These are phyloP conservation scores for Ogataea hybrid DNA, from an alignment of 1,139 yeast genomes.

Conservation along the genomic window DNA sequence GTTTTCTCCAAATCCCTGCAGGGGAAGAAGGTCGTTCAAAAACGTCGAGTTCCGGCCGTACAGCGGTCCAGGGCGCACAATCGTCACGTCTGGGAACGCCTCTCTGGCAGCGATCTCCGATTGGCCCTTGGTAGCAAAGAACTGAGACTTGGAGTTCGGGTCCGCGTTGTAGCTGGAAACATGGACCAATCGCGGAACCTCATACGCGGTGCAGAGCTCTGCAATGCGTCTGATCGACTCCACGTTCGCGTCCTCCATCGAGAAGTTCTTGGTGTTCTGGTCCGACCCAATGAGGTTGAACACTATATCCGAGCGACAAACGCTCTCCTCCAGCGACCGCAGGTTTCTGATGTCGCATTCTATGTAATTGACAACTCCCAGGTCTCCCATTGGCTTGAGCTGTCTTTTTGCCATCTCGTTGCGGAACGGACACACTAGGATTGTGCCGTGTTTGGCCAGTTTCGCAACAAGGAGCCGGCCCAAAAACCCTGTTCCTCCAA, in stretches of 20 bases:
- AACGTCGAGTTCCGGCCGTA: constrained; percentile 76
- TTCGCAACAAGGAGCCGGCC: constrained; percentile 74
- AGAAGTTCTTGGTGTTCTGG: constrained; percentile 73
- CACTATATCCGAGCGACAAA: constrained; percentile 80
- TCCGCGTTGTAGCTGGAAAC: constrained; percentile 81
- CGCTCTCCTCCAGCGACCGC: constrained; percentile 73
- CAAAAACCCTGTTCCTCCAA: constrained; percentile 79
- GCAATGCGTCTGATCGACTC: constrained; percentile 79
- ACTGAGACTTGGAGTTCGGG: constrained; percentile 63
- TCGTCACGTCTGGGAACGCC: constrained; percentile 71
- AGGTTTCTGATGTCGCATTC: constrained; percentile 82
- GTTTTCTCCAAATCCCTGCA: constrained; percentile 39
- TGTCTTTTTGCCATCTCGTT: constrained; percentile 80
- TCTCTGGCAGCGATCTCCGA: constrained; percentile 74
- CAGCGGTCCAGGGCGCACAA: constrained; percentile 84
- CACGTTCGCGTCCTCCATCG: constrained; percentile 80
- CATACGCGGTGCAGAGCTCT: constrained; percentile 66
- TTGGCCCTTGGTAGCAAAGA: constrained; percentile 76
- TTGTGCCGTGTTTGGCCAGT: constrained; percentile 79
- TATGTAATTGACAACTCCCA: constrained; percentile 82
- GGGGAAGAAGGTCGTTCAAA: constrained; percentile 60
- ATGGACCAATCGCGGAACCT: constrained; percentile 74
- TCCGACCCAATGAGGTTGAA: constrained; percentile 80
- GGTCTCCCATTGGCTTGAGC: constrained; percentile 79
- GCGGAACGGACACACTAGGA: constrained; percentile 73